A percentile compares a stretch with the other conserved stretches of the same genome.
Conservation (phyloP, 2,329 filamentous ascomycete genomes). For the Leptoxyphium fumago region DNA sequence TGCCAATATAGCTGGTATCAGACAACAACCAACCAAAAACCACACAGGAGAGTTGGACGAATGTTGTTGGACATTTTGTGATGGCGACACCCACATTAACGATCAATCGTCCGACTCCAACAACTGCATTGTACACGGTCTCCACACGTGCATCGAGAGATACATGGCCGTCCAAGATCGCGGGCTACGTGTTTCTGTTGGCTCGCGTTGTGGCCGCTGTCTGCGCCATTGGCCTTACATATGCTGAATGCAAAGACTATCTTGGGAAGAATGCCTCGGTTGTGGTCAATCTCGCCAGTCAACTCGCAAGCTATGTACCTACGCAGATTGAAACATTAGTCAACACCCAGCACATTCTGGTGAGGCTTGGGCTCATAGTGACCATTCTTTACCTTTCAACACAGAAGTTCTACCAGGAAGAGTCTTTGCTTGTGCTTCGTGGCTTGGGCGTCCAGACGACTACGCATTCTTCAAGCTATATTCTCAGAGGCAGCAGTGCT, state of each 20-base stretch:
- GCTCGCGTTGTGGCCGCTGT: constrained; percentile 30
- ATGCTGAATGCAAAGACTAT: constrained; percentile 11
- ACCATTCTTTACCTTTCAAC: constrained; percentile 10
- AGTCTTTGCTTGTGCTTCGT: constrained; percentile 76
- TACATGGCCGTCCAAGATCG: constrained; percentile 29
- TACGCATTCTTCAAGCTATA: constrained; percentile 52
- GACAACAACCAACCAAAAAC: too few species aligned
- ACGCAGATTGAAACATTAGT: constrained; percentile 28
- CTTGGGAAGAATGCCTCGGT: not conserved
- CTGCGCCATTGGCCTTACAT: constrained; percentile 20
- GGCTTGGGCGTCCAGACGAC: constrained; percentile 84
- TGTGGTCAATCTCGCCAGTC: not conserved
- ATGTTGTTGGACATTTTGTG: too few species aligned
- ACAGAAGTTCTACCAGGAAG: constrained; percentile 38
- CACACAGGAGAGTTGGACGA: too few species aligned
- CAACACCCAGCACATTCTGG: constrained; percentile 37
- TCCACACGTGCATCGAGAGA: constrained; percentile 53
- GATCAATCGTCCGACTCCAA: constrained; percentile 43
- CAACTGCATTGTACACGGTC: constrained; percentile 84
- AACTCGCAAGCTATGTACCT: constrained; percentile 1
- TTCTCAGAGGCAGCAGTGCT: constrained; percentile 43
- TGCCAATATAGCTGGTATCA: too few species aligned
- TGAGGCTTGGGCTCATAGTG: constrained; percentile 16
- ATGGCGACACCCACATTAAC: not conserved
- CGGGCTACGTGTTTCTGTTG: constrained; percentile 24